phyloP scores from a whole-genome alignment of 1,139 yeast species.

The Chernovozyma aurita region DNA sequence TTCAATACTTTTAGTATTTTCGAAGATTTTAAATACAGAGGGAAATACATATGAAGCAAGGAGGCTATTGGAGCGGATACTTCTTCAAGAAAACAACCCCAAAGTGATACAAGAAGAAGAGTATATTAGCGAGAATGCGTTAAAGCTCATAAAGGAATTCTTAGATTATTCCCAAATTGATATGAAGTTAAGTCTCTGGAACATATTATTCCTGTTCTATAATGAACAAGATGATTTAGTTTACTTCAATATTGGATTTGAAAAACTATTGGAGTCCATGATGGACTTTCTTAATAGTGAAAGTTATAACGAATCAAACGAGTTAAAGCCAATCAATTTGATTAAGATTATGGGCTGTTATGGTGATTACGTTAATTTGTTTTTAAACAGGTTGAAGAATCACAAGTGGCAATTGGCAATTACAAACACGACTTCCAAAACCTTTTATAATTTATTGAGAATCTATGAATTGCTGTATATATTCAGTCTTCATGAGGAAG shows the following conservation, averaged over 20 bases:
- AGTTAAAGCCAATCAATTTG: constrained; percentile 16
- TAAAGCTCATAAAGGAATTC: constrained; percentile 52
- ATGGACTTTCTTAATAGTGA: constrained; percentile 16
- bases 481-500: constrained; percentile 48
- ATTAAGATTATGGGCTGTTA: constrained; percentile 29
- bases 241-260: constrained; percentile 53
- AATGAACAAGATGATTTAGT: constrained; percentile 32
- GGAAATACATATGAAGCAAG: constrained; percentile 45
- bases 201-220: constrained; percentile 61
- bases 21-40: constrained; percentile 45
- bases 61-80: constrained; percentile 50
- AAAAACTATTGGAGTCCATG: constrained; percentile 35
- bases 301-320: constrained; percentile 8
- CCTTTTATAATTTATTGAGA: constrained; percentile 17
- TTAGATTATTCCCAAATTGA: constrained; percentile 60
- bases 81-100: constrained; percentile 17
- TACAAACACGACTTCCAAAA: not conserved
- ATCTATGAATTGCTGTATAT: constrained; percentile 38
- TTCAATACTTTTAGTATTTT: constrained; percentile 63
- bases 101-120: not conserved
- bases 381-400: constrained; percentile 16
- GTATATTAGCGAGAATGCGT: constrained; percentile 8
- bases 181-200: constrained; percentile 73
- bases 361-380: constrained; percentile 23
- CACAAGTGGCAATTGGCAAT: constrained; percentile 20